Percentiles rank a stretch among this genome's conserved stretches.
Evolutionary conservation across 2,329 filamentous ascomycete genomes (phyloP).

Genomic region (Ciborinia camelliae): DNA sequence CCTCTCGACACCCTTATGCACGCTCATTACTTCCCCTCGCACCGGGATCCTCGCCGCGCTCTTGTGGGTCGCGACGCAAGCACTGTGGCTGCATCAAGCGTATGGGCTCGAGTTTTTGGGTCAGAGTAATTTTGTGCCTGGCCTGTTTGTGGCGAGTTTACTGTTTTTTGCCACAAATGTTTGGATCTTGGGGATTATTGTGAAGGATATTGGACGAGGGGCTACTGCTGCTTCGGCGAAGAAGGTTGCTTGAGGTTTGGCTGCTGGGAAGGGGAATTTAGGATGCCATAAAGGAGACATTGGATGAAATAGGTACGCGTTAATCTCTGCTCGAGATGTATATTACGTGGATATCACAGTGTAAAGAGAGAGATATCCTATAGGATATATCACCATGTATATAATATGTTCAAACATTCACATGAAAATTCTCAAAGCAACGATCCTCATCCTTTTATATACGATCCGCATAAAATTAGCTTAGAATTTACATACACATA

Average conservation of each 20-base stretch:
- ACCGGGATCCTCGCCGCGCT: slow-evolving; percentile 63
- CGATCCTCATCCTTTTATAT: background rate
- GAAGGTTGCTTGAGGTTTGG: background rate
- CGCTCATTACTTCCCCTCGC: slow-evolving; percentile 57
- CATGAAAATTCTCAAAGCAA: background rate
- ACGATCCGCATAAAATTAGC: background rate
- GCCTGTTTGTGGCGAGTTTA: slow-evolving; percentile 72
- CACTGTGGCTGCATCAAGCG: slow-evolving; percentile 70
- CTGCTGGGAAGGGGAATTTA: background rate
- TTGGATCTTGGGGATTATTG: slow-evolving; percentile 80
- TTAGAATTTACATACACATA: background rate
- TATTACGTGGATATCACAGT: too few species aligned
- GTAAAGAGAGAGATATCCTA: background rate
- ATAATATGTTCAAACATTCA: background rate
- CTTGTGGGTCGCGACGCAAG: slow-evolving; percentile 76
- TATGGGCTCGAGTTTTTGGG: slow-evolving; percentile 79
- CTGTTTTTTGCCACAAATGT: slow-evolving; percentile 82
- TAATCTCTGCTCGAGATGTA: background rate
- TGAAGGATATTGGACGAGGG: slow-evolving; percentile 54
- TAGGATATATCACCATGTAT: too few species aligned
- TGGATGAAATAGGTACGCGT: background rate
- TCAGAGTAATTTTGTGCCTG: slow-evolving; percentile 77
- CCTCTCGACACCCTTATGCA: slow-evolving; percentile 77
- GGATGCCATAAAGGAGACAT: background rate
- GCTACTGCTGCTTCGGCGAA: background rate